Percentiles rank a stretch among this genome's conserved stretches.
Evolutionary conservation across 1,284 basidiomycete species (phyloP).

Genomic region (Ceratobasidium papillatum): DNA sequence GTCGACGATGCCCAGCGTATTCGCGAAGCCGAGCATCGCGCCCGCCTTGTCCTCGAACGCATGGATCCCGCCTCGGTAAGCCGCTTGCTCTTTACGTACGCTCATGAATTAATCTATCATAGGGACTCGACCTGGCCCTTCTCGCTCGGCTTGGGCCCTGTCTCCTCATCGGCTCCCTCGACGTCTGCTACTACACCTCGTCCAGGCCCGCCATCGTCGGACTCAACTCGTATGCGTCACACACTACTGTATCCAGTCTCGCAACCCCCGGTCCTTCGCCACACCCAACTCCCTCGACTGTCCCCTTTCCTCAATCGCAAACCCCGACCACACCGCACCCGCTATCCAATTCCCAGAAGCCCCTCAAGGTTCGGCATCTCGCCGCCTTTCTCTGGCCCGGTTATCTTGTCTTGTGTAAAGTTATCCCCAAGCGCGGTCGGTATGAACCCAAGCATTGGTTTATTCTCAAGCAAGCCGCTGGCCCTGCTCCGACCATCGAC

Average conservation of each 20-base stretch:
- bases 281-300: conserved; percentile 8
- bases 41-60: conserved; percentile 73
- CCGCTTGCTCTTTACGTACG: conserved; percentile 43
- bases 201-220: conserved; percentile 12
- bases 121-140: conserved; percentile 58
- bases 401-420: conserved; percentile 87
- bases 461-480: conserved; percentile 71
- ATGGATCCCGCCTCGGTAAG: conserved; percentile 56
- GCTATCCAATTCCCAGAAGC: conserved; percentile 50
- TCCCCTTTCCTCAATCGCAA: conserved; percentile 6
- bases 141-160: conserved; percentile 76
- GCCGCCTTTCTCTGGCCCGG: conserved; percentile 88
- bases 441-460: conserved; percentile 93
- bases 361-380: conserved; percentile 79
- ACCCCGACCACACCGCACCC: conserved; percentile 50
- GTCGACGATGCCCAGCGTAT: conserved; percentile 62
- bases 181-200: conserved; percentile 72
- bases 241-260: background rate
- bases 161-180: conserved; percentile 80
- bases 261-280: conserved; percentile 6
- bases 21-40: conserved; percentile 72
- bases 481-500: conserved; percentile 50
- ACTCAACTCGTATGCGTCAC: background rate
- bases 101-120: conserved; percentile 49
- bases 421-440: conserved; percentile 67